Base-by-base conservation (phyloP, 148 eudicot genomes). In the Chenopodium album region DNA sequence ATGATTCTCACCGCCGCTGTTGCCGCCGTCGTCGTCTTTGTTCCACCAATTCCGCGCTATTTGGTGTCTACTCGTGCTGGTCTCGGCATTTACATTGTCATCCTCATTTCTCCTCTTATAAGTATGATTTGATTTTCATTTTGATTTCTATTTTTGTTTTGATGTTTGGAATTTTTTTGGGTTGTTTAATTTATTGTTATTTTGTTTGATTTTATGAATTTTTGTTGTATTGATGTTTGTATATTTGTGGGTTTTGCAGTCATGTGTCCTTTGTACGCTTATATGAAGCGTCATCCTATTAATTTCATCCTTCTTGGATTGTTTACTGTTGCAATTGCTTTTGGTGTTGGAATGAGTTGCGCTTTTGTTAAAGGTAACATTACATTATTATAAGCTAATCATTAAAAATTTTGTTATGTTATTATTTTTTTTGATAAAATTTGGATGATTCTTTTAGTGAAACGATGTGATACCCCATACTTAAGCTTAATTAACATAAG, bases 251-350 rank as follows among this genome's bases (percentile, higher is more conserved):
- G 67, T 65, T 44, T n/a, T 71, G 81, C 79, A 87, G 89, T 83
- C 3, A 34, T 87, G 82, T 82, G 85, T 28, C 90, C 87, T 46
- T 77, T 90, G 90, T 71, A 62, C 64, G 78, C 79, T 4, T 86
- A 31, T 41, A 80, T 79, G 73, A 86, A 87, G 76, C 78, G 78
- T 0, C 92, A 90, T 69, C 92, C 92, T 29, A 81, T 88, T 76
- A 90, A 90, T 79, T 77, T 84, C 50, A 29, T 90, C 0, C 82
- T 90, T 3, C 85, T 89, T 65, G 77, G 73, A 29, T 62, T 87
- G 31, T 90, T 90, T 62, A 90, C 93, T 31, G 0, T 87, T 32
- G 48, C 82, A 0, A 85, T 90, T 75, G 84, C 90, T 1, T 82
- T 81, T 50, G 65, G 82, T 11, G 76, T 90, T 62, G 93, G 93